A percentile compares a stretch with the other conserved stretches of the same genome.
Conservation (phyloP, 345 rosid genomes). For the Brassica cretica region DNA sequence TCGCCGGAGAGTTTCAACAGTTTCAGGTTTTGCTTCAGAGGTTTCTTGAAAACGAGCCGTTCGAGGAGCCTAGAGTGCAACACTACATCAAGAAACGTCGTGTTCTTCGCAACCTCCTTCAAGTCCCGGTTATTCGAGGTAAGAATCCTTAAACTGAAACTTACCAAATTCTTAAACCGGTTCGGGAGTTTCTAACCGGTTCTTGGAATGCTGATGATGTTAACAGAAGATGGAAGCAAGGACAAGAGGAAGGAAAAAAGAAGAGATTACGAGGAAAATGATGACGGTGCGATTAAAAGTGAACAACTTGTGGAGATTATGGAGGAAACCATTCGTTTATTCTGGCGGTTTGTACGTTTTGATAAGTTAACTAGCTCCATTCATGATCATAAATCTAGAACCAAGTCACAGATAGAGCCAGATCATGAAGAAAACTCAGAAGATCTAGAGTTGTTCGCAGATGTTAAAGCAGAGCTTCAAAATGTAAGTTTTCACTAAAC, state of each 20-base stretch:
- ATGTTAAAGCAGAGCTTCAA: conserved; percentile 57
- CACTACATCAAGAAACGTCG: conserved; percentile 74
- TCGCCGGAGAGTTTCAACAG: conserved; percentile 88
- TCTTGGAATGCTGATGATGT: conserved; percentile 9
- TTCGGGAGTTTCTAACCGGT: not conserved
- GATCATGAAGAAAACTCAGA: conserved; percentile 53
- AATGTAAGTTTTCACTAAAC: conserved; percentile 50
- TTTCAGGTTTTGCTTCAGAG: conserved; percentile 86
- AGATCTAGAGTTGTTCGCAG: conserved; percentile 49
- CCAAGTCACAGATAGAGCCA: conserved; percentile 41
- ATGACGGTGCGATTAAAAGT: conserved; percentile 42
- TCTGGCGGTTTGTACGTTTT: conserved; percentile 78
- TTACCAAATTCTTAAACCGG: not conserved
- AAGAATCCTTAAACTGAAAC: not conserved
- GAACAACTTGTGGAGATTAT: conserved; percentile 74
- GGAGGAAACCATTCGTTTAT: conserved; percentile 89
- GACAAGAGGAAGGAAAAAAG: conserved; percentile 48
- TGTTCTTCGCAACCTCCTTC: conserved; percentile 74
- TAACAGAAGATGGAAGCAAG: conserved; percentile 67
- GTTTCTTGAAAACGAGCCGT: conserved; percentile 80
- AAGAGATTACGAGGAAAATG: conserved; percentile 38
- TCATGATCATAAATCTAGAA: conserved; percentile 43
- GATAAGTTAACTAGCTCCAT: conserved; percentile 58
- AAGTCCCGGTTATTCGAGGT: conserved; percentile 92
- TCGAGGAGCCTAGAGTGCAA: conserved; percentile 78